Conservation (phyloP, 345 rosid species). For the Lepidium aucheri region DNA sequence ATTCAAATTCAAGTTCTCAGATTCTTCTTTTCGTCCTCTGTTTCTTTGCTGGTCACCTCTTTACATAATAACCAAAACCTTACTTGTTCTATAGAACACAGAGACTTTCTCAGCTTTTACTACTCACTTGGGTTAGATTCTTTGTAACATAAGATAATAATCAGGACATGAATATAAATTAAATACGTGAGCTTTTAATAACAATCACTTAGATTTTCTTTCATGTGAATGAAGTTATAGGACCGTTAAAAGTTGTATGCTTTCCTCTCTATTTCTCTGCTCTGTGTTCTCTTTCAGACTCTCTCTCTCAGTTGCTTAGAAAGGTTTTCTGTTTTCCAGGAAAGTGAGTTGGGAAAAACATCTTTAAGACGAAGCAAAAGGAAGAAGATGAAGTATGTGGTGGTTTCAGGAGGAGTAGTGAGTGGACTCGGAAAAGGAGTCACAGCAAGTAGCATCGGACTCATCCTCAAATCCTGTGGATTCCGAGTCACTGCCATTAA, state of each 20-base stretch:
- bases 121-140: neutral
- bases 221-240: no score
- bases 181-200: neutral
- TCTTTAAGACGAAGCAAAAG: neutral
- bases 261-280: conserved; percentile 2
- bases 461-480: conserved; percentile 34
- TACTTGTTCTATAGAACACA: neutral
- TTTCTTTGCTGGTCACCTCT: neutral
- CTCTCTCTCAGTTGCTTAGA: neutral
- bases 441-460: conserved; percentile 55
- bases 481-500: conserved; percentile 33
- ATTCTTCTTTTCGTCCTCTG: conserved; percentile 8
- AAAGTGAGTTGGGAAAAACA: neutral
- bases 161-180: neutral
- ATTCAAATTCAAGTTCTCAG: conserved; percentile 2
- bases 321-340: neutral
- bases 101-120: neutral
- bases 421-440: conserved; percentile 64
- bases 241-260: neutral
- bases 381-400: conserved; percentile 45
- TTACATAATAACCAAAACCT: neutral
- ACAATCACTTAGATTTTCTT: neutral
- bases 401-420: conserved; percentile 57
- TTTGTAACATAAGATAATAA: neutral
- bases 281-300: neutral